Evolutionary conservation across 2,329 filamentous ascomycete genomes (phyloP), one percentile per base, ranked within the genome.

Genomic region (Alternaria gansuensis): DNA sequence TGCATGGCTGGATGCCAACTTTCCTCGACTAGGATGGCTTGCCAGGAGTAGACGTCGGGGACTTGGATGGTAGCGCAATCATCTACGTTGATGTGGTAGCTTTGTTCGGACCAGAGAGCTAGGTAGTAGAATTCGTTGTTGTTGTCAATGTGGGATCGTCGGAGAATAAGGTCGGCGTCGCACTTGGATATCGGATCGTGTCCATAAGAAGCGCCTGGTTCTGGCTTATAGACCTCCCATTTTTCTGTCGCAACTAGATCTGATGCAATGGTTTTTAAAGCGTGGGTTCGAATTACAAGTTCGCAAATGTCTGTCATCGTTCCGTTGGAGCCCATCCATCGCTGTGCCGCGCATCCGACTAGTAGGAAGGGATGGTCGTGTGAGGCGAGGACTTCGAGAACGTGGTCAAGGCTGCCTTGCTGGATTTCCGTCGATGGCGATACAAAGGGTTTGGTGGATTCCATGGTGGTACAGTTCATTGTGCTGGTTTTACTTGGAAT

Each of bases 1-100:
- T 51, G 11, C 9, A 60, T 13, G 31, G 50, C 57, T 45, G 57
- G 58, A 17, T 63, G 60, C 58, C 60, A 61, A 7, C 33, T 41
- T 14, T 58, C 49, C 58, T 63, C 50, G 1, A 63, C 43, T 9
- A 53, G 50, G 3, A 63, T 52, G 10, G 24, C 21, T 5, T 52
- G 37, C 34, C 41, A 61, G 21, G 46, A 37, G 37, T 59, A 59
- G 5, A 59, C 21, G 5, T 56, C 52, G 13, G 39, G 54, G 7
- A 56, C 46, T 24, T 51, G 14, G n/a, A 56, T 24, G 13, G 24
- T 36, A 3, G 39, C 29, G 11, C 46, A 50, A 14, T 44, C 13
- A 17, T 56, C 46, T 5, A 56, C 31, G 3, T 26, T 23, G 2
- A 51, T 13, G 17, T 24, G 37, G 11, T 56, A 56, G 21, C 28